Percentiles rank a stretch among this genome's conserved stretches.
phyloP scores from a whole-genome alignment of 192 early-diverging fungal genomes.

The Coemansia sp. region DNA sequence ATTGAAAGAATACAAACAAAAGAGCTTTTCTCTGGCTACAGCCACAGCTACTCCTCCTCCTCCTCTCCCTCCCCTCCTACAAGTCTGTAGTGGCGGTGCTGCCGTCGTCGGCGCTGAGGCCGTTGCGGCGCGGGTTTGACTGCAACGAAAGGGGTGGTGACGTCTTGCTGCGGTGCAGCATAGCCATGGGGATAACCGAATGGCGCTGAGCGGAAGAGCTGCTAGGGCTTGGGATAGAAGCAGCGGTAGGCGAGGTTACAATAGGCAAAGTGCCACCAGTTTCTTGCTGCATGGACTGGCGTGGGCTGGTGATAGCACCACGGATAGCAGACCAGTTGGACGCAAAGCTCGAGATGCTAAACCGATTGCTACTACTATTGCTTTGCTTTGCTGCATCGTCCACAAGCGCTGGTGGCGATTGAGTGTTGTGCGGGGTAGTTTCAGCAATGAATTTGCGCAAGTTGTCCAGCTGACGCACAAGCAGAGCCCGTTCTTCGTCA shows the following conservation, averaged over 20 bases:
- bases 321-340: constrained; percentile 40
- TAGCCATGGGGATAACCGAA: constrained; percentile 36
- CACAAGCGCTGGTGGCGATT: neutral
- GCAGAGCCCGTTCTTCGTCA: constrained; percentile 31
- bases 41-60: too few species aligned
- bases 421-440: neutral
- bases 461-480: constrained; percentile 34
- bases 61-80: too few species aligned
- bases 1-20: neutral
- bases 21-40: too few species aligned
- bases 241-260: constrained; percentile 5
- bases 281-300: constrained; percentile 18
- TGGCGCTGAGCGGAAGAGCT: constrained; percentile 13
- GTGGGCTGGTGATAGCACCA: constrained; percentile 42
- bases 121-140: neutral
- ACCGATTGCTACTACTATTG: constrained; percentile 12
- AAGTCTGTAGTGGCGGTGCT: too few species aligned
- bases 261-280: neutral
- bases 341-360: constrained; percentile 45
- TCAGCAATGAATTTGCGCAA: constrained; percentile 37
- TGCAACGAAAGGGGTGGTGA: neutral
- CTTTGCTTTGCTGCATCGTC: neutral
- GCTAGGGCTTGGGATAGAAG: constrained; percentile 1
- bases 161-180: constrained; percentile 51
- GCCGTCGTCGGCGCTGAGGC: neutral